Percentiles rank a stretch among this genome's conserved stretches.
Conservation (phyloP, 179 eudicot genomes). For the Beta macrorhiza region DNA sequence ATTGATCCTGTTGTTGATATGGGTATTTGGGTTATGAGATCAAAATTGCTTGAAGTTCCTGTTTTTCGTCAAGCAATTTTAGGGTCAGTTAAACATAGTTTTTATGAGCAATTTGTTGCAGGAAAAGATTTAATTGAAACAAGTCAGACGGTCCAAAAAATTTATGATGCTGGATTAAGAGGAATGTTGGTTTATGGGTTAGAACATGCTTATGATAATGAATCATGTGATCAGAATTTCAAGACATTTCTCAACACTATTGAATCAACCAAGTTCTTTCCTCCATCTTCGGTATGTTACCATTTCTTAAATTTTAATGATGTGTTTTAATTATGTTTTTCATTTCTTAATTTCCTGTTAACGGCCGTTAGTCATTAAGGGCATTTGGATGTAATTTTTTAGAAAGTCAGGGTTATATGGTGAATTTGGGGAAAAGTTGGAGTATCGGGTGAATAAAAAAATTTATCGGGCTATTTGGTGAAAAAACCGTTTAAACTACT, state of each 20-base stretch:
- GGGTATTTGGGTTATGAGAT: conserved; percentile 57
- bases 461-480: too few relatives aligned
- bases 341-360: background rate
- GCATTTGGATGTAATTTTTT: too few relatives aligned
- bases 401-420: too few relatives aligned
- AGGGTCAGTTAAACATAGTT: conserved; percentile 38
- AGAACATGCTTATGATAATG: conserved; percentile 72
- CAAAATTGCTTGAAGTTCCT: conserved; percentile 43
- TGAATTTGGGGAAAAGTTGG: too few relatives aligned
- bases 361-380: too few relatives aligned
- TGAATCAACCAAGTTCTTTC: conserved; percentile 49
- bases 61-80: conserved; percentile 34
- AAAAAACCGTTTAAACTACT: too few relatives aligned
- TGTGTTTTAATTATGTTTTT: background rate
- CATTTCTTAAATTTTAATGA: background rate
- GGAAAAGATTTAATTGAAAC: conserved; percentile 56
- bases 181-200: conserved; percentile 76
- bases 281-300: conserved; percentile 56
- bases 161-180: conserved; percentile 54
- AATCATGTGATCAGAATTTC: conserved; percentile 56
- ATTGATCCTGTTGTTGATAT: conserved; percentile 50
- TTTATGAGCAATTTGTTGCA: conserved; percentile 81
- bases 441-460: too few relatives aligned
- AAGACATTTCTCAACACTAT: conserved; percentile 48
- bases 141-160: conserved; percentile 37